phyloP scores from a whole-genome alignment of 2,329 filamentous ascomycete species.

The Alternaria rosae region DNA sequence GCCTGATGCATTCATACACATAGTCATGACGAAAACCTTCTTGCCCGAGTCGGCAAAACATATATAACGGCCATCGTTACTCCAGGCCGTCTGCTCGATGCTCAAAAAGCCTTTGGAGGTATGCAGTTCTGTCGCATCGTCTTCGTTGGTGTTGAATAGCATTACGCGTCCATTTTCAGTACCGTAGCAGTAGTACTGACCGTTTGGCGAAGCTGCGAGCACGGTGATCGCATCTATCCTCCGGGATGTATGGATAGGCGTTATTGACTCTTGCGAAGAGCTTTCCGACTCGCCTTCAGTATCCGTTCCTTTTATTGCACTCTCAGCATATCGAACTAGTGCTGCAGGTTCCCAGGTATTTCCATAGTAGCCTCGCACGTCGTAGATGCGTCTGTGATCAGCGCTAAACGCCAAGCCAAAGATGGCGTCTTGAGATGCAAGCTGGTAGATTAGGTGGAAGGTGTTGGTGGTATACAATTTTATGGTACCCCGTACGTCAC shows the following conservation, averaged over 20 bases:
- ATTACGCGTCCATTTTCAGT: background rate
- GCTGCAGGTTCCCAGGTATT: background rate
- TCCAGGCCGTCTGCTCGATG: background rate
- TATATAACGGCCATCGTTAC: background rate
- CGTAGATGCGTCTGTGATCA: background rate
- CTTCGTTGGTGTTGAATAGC: rapidly evolving
- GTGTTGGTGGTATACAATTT: background rate
- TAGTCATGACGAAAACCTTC: background rate
- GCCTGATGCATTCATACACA: background rate
- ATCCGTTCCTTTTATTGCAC: background rate
- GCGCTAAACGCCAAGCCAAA: background rate
- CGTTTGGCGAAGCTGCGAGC: background rate
- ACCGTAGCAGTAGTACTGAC: background rate
- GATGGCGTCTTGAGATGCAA: background rate
- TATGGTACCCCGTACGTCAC: background rate
- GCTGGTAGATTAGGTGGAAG: background rate
- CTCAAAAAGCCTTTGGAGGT: background rate
- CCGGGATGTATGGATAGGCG: background rate
- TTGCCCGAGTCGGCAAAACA: background rate
- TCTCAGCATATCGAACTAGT: background rate
- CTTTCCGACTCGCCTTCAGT: background rate
- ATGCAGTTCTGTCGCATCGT: background rate
- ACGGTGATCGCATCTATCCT: background rate
- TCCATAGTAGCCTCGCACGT: background rate
- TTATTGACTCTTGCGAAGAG: background rate